A percentile compares a stretch with the other conserved stretches of the same genome.
Evolutionary conservation across 2,329 filamentous ascomycete genomes (phyloP).

Genomic region (Lasiodiplodia gonubiensis): DNA sequence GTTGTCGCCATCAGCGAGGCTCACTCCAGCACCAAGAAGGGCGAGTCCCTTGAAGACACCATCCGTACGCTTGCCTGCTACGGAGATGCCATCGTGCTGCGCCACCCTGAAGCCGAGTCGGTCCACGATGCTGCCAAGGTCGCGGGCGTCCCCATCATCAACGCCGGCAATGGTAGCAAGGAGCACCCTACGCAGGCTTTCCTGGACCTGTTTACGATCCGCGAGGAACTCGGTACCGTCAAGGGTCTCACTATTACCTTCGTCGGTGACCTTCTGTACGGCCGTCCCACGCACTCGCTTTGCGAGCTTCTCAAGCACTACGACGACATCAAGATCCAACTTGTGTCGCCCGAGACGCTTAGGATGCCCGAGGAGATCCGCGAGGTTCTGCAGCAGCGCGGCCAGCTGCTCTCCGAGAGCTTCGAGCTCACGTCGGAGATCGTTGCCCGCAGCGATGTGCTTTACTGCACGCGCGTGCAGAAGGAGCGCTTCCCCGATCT

Average conservation of each 20-base stretch:
- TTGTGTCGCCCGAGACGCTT: conserved; percentile 82
- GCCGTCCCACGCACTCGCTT: conserved; percentile 92
- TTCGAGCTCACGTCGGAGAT: conserved; percentile 85
- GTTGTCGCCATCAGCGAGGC: conserved; percentile 82
- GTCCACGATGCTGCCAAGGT: conserved; percentile 84
- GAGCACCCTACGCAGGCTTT: conserved; percentile 98
- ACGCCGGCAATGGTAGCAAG: conserved; percentile 92
- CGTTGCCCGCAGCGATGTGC: conserved; percentile 81
- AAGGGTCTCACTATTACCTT: conserved; percentile 97
- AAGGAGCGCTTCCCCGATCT: conserved; percentile 90
- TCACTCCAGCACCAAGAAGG: conserved; percentile 90
- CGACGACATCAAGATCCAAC: conserved; percentile 82
- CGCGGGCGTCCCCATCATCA: conserved; percentile 91
- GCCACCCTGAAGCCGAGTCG: conserved; percentile 83
- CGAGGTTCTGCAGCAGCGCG: conserved; percentile 72
- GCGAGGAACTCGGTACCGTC: conserved; percentile 94
- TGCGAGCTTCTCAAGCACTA: conserved; percentile 95
- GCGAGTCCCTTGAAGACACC: conserved; percentile 90
- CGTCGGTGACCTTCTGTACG: conserved; percentile 89
- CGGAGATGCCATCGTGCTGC: conserved; percentile 91
- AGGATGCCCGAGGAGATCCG: conserved; percentile 77
- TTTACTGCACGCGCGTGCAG: conserved; percentile 97
- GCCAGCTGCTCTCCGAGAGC: conserved; percentile 77
- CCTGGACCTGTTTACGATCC: conserved; percentile 96
- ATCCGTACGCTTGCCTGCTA: conserved; percentile 94